Conservation (phyloP, 495 filamentous ascomycete species). For the Xylaria venustula region DNA sequence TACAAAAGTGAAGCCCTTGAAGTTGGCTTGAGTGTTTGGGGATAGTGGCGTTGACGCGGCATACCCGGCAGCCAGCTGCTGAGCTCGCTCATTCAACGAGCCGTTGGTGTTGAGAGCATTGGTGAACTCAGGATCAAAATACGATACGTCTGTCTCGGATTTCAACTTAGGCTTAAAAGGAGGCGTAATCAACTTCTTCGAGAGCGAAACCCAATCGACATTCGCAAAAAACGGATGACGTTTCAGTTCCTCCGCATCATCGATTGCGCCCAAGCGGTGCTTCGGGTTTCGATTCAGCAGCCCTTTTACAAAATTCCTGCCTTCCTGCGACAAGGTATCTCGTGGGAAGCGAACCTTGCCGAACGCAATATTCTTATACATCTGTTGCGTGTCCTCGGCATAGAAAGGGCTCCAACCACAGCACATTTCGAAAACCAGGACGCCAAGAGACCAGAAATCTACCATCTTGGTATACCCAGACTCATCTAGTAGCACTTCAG, state of each 20-base stretch:
- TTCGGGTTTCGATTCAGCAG: slow-evolving; percentile 95
- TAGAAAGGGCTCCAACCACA: slow-evolving; percentile 99
- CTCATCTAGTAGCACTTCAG: slow-evolving; percentile 92
- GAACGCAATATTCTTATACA: slow-evolving; percentile 99
- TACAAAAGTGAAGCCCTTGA: slow-evolving; percentile 97
- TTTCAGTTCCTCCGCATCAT: slow-evolving; percentile 94
- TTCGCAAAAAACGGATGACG: slow-evolving; percentile 91
- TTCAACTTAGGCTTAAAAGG: slow-evolving; percentile 98
- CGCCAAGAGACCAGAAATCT: slow-evolving; percentile 97
- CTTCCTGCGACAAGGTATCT: slow-evolving; percentile 89
- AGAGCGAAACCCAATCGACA: slow-evolving; percentile 84
- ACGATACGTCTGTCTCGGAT: slow-evolving; percentile 91
- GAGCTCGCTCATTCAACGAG: slow-evolving; percentile 86
- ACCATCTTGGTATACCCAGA: slow-evolving; percentile 99
- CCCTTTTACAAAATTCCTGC: slow-evolving; percentile 96
- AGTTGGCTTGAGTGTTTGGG: slow-evolving; percentile 95
- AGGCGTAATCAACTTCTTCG: slow-evolving; percentile 88
- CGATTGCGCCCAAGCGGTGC: slow-evolving; percentile 85
- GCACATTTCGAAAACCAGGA: slow-evolving; percentile 99
- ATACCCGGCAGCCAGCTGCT: slow-evolving; percentile 70
- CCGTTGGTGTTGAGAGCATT: slow-evolving; percentile 82
- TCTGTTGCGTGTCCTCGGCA: slow-evolving; percentile 97
- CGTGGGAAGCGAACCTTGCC: slow-evolving; percentile 96
- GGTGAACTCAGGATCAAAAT: slow-evolving; percentile 98
- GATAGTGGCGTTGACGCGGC: slow-evolving; percentile 86